phyloP scores from a whole-genome alignment of 495 filamentous ascomycete species.

The Penicillium ucsense region DNA sequence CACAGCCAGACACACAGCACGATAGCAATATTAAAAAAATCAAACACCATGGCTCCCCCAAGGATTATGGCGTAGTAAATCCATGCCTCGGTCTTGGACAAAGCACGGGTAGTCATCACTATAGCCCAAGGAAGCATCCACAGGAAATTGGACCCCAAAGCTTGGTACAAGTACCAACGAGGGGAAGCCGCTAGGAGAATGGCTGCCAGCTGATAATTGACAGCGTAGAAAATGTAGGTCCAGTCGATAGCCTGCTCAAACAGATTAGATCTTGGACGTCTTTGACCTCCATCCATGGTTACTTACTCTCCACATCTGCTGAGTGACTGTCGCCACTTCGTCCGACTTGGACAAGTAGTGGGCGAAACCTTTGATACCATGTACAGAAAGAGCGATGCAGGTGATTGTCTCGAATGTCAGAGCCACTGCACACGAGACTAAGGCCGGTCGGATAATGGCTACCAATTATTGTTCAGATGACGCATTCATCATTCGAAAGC shows the following conservation, averaged over 20 bases:
- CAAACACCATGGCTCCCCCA: constrained; percentile 61
- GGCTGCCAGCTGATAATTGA: constrained; percentile 53
- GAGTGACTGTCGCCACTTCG: constrained; percentile 49
- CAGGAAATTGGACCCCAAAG: constrained; percentile 52
- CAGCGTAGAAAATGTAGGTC: constrained; percentile 69
- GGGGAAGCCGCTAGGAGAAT: constrained; percentile 57
- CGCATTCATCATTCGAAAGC: too few relatives aligned
- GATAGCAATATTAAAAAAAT: constrained; percentile 37
- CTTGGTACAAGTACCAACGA: constrained; percentile 59
- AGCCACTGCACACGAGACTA: constrained; percentile 41
- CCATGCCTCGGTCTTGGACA: constrained; percentile 51
- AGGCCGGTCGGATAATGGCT: constrained; percentile 34
- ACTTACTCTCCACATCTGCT: constrained; percentile 53
- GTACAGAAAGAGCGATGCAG: constrained; percentile 51
- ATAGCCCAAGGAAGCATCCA: constrained; percentile 67
- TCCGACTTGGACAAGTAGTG: constrained; percentile 45
- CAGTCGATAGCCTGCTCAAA: constrained; percentile 46
- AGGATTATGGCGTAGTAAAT: constrained; percentile 59
- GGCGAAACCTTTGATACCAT: constrained; percentile 50
- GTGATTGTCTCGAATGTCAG: constrained; percentile 51
- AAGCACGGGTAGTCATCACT: constrained; percentile 37
- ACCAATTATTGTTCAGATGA: too few relatives aligned
- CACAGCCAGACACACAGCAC: constrained; percentile 2
- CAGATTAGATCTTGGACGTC: background rate
- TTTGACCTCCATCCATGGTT: too few relatives aligned